Evolutionary conservation across 805 yeast species (phyloP), one percentile per base, ranked within the genome.

Genomic region (Wickerhamomyces silvicola): DNA sequence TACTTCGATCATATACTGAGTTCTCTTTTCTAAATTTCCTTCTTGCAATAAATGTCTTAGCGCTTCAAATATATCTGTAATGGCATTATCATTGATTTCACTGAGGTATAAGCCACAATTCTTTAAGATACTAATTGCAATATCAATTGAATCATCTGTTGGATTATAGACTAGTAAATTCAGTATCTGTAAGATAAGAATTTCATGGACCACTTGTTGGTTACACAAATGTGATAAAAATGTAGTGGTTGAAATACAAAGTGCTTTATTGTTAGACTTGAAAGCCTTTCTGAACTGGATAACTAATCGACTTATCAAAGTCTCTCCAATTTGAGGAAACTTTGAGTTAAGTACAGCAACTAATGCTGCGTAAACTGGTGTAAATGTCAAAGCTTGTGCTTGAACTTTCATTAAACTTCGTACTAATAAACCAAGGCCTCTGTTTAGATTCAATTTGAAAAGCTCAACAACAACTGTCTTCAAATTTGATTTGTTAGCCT

Each of bases 281-380:
- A 62, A 78, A 1, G 68, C 68, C 39, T 66, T 64, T 27, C 78
- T 67, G 55, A 84, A 83, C 35, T 68, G 76, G 4, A 76, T 45
- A 1, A 81, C 59, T 18, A 79, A 54, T 38, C 92, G 62, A 7
- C 65, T 48, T 1, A 68, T 51, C 20, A 82, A 40, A 5, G 79
- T 51, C 35, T 69, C 69, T 2, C 94, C 95, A 12, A 84, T 57
- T 22, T 70, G 70, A 0, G 94, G 92, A 4, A 83, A 52, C 42
- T 79, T 73, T 5, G 81, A 68, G 53, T 82, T 81, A 9, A 86
- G 31, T 1, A 79, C 66, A 2, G 79, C 66, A 0, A 72, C 65
- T 22, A 86, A 45, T 1, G 81, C 59, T 0, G 87, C 75, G 43
- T 70, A 78, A 1, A 69, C 65, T 1, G 72, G 55, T 0, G 81